Evolutionary conservation across 1,284 basidiomycete species (phyloP).

Genomic region (Thecaphora thlaspeos): DNA sequence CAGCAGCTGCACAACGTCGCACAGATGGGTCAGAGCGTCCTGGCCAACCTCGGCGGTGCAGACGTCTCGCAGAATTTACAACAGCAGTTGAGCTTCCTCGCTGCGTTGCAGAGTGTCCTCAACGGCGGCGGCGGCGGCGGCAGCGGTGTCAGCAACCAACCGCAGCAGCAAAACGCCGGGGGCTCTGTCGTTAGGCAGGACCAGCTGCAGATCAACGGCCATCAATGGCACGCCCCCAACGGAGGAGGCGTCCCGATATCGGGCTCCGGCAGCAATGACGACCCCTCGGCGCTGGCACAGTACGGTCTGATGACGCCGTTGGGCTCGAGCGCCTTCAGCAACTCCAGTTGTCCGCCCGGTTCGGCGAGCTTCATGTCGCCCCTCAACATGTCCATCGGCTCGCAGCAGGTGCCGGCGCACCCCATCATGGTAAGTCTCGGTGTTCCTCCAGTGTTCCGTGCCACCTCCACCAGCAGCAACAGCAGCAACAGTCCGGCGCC

Average conservation of each 20-base stretch:
- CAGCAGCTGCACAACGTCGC: background rate
- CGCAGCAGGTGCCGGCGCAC: constrained; percentile 21
- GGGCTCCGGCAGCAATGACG: constrained; percentile 1
- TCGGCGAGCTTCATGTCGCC: constrained; percentile 43
- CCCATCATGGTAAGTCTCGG: background rate
- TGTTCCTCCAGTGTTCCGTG: no score
- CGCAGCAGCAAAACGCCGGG: background rate
- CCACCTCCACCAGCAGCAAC: no score
- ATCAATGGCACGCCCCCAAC: constrained; percentile 3
- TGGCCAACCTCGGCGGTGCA: background rate
- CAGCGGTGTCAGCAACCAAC: no score
- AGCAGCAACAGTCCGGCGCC: no score
- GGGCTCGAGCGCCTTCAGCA: constrained; percentile 41
- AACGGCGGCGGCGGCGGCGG: constrained; percentile 23
- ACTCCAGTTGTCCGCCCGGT: constrained; percentile 18
- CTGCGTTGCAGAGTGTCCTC: constrained; percentile 28
- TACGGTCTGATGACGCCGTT: constrained; percentile 50
- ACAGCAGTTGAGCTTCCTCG: constrained; percentile 31
- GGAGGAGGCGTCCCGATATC: background rate
- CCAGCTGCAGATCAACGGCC: constrained; percentile 9
- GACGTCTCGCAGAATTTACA: constrained; percentile 26
- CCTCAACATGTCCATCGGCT: constrained; percentile 41
- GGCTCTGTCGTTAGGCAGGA: no score
- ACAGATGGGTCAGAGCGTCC: background rate
- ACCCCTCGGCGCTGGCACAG: constrained; percentile 32